These are phyloP conservation scores for Neopestalotiopsis clavispora DNA, from an alignment of 2,329 filamentous ascomycete species.

Conservation along the genomic window DNA sequence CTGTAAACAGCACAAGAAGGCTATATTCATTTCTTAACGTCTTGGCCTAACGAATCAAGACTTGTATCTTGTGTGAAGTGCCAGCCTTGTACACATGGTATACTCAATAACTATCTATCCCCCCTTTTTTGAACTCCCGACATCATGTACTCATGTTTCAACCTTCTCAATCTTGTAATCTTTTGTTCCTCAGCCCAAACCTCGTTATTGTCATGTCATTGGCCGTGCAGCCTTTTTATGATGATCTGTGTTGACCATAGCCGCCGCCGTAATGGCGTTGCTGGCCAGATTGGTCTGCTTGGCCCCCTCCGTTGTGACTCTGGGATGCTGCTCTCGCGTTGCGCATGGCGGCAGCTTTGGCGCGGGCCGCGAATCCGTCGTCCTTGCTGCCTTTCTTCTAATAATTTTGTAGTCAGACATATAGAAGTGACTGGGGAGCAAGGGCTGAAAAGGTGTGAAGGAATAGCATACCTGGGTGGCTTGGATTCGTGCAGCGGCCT, in stretches of 20 bases:
- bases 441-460: background rate
- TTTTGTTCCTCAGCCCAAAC: background rate
- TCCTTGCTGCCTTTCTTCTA: slow-evolving; percentile 2
- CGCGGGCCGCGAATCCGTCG: slow-evolving; percentile 2
- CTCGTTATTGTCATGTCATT: background rate
- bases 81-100: background rate
- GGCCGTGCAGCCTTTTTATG: too few relatives aligned
- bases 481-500: slow-evolving; percentile 13
- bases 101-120: background rate
- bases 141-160: background rate
- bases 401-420: background rate
- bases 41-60: background rate
- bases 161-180: background rate
- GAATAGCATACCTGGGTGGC: background rate
- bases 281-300: background rate
- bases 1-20: too few relatives aligned
- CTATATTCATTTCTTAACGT: background rate
- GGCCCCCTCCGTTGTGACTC: background rate
- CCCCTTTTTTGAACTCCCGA: background rate
- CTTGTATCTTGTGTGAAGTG: background rate
- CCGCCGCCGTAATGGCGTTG: background rate
- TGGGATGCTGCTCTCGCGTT: background rate
- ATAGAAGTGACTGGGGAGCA: background rate
- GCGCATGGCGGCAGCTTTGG: slow-evolving; percentile 9
- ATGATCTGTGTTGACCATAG: background rate